Evolutionary conservation across 2,329 filamentous ascomycete species (phyloP), one percentile per base, ranked within the genome.

Genomic region (Aspergillus piperis): DNA sequence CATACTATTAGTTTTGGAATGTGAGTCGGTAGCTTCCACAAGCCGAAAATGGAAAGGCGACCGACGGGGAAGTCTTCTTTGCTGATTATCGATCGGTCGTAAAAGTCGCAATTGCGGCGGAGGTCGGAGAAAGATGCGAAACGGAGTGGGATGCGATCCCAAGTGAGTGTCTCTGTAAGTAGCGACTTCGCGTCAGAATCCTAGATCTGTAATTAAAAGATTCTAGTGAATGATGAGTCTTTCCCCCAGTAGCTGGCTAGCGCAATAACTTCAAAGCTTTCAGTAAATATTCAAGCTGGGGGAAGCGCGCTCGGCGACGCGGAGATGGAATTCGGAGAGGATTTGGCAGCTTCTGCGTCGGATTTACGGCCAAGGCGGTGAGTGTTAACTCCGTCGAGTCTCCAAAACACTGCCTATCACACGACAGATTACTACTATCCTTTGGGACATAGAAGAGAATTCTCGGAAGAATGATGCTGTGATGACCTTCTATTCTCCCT

Each of bases 341-440:
- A 50, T 64, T 62, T 62, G 58, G 44, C 61, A 32, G 58, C 53
- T 61, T 57, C 57, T 59, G 56, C 55, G 49, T 42, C 55, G 62
- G 60, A 61, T 39, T 62, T 64, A 61, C 30, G 8, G 13, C 8
- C 7, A 58, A 60, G 62, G 64, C 64, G 64, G 64, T 66, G 57
- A 50, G 49, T 2, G 3, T 54, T 66, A 65, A 54, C 54, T 57
- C 63, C 62, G 62, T 5, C 8, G 3, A 11, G 1, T 5, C 25
- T 7, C 27, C 8, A 30, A 30, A 3, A 30, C 25, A 27, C 25
- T 8, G 25, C 7, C 25, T 27, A 27, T 27, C 25, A 2, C 25
- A 27, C 25, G 25, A 27, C 25, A 8, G 25, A 27, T 8, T 27
- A 27, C 19, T 17, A 6, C 19, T 17, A 11, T 44, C 39, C 39